These are phyloP conservation scores for Pachysandra terminalis DNA, from an alignment of 164 flowering plant genomes.

Conservation along the genomic window DNA sequence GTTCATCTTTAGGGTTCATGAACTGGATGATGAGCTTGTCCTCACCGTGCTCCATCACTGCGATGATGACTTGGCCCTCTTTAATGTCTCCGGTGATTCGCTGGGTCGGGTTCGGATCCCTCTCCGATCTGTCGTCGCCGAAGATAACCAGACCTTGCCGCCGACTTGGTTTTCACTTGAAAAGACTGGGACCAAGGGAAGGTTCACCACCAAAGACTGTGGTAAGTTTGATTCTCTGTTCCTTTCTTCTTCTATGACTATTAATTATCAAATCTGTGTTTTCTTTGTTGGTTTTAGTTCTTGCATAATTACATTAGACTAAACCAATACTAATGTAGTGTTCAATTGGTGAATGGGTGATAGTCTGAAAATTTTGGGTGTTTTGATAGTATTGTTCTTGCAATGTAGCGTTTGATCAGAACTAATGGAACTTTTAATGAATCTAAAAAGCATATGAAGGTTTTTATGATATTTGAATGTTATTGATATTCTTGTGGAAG, in stretches of 20 bases:
- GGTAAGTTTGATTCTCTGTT: constrained; percentile 36
- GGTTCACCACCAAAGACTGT: constrained; percentile 30
- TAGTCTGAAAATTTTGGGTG: too few relatives aligned
- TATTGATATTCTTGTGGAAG: too few relatives aligned
- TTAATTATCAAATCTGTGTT: too few relatives aligned
- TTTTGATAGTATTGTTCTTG: too few relatives aligned
- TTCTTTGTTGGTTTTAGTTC: too few relatives aligned
- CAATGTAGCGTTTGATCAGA: too few relatives aligned
- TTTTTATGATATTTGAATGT: too few relatives aligned
- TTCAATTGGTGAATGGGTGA: too few relatives aligned
- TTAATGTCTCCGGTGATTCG: constrained; percentile 29
- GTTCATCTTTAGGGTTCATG: constrained; percentile 57
- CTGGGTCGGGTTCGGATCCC: constrained; percentile 67
- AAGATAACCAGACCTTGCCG: constrained; percentile 46
- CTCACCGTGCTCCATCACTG: constrained; percentile 41
- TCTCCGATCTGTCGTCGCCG: constrained; percentile 34
- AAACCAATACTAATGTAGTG: too few relatives aligned
- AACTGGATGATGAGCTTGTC: constrained; percentile 49
- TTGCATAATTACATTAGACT: too few relatives aligned
- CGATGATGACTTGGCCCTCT: constrained; percentile 25
- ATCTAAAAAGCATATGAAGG: too few relatives aligned
- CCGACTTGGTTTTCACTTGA: constrained; percentile 80
- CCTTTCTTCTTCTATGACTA: not conserved
- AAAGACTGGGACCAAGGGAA: constrained; percentile 30
- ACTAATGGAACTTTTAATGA: too few relatives aligned